These are phyloP conservation scores for Aspergillus eucalypticola DNA, from an alignment of 2,329 filamentous ascomycete genomes.

Conservation along the genomic window DNA sequence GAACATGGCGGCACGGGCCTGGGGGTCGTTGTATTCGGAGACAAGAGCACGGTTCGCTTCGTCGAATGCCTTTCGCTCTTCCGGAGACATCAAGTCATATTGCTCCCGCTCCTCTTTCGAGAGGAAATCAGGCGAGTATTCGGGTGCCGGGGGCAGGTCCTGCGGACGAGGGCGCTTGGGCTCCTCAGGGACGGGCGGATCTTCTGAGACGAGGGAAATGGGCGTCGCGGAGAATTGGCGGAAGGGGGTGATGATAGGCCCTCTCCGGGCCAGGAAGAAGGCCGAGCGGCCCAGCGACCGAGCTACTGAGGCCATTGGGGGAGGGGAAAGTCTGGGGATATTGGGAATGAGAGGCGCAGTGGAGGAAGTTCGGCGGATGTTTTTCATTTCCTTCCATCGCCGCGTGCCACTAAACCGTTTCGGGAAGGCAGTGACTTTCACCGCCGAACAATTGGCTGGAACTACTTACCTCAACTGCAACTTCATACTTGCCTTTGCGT, in stretches of 20 bases:
- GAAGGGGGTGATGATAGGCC: slow-evolving; percentile 23
- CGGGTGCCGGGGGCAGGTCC: slow-evolving; percentile 32
- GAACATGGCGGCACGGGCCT: slow-evolving; percentile 29
- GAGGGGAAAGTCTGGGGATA: slow-evolving; percentile 14
- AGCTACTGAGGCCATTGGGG: slow-evolving; percentile 43
- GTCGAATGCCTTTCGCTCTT: slow-evolving; percentile 40
- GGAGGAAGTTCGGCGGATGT: slow-evolving; percentile 20
- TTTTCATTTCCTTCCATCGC: slow-evolving; percentile 17
- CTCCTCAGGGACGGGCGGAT: slow-evolving; percentile 32
- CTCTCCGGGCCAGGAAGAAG: slow-evolving; percentile 34
- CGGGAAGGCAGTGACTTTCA: slow-evolving; percentile 4
- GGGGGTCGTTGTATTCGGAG: slow-evolving; percentile 40
- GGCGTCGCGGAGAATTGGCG: slow-evolving; percentile 41
- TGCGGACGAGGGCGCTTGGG: slow-evolving; percentile 31
- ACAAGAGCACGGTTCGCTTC: slow-evolving; percentile 38
- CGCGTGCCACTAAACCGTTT: slow-evolving; percentile 26
- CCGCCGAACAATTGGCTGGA: slow-evolving; percentile 1
- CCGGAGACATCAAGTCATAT: slow-evolving; percentile 42
- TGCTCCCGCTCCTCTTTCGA: slow-evolving; percentile 37
- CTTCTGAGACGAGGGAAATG: slow-evolving; percentile 35
- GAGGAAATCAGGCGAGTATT: slow-evolving; percentile 40
- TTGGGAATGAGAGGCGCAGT: slow-evolving; percentile 14
- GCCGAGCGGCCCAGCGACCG: slow-evolving; percentile 42
- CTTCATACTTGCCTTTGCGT: too few relatives aligned
- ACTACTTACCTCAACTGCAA: too few relatives aligned